A percentile compares a stretch with the other conserved stretches of the same genome.
These are phyloP conservation scores for Gossypium trilobum DNA, from an alignment of 441 rosid species.

Conservation along the genomic window DNA sequence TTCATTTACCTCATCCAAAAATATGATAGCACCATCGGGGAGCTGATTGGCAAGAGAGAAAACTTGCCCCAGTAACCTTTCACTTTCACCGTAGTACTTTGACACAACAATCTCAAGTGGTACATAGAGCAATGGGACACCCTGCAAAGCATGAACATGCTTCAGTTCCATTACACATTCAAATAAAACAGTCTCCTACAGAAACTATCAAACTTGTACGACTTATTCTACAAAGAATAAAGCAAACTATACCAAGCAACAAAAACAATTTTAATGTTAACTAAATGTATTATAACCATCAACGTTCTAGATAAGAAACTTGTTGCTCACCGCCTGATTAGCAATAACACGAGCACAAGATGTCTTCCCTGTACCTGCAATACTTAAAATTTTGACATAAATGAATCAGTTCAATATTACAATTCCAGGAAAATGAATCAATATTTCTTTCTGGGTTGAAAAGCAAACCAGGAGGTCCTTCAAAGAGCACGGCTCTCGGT, in stretches of 20 bases:
- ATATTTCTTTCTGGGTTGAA: background rate
- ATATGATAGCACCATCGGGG: constrained; percentile 70
- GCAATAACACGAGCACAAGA: constrained; percentile 91
- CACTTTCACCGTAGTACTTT: constrained; percentile 89
- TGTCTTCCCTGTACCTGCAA: constrained; percentile 88
- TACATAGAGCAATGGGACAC: constrained; percentile 75
- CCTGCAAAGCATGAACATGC: constrained; percentile 35
- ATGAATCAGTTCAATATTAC: background rate
- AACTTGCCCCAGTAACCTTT: constrained; percentile 69
- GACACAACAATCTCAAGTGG: constrained; percentile 87
- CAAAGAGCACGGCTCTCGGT: constrained; percentile 90
- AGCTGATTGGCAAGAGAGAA: constrained; percentile 83
- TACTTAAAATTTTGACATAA: background rate
- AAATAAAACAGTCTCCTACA: background rate
- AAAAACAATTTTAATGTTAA: background rate
- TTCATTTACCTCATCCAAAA: constrained; percentile 74
- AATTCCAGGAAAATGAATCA: background rate
- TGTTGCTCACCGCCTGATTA: constrained; percentile 63
- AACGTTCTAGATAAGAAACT: background rate
- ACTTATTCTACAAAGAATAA: constrained; percentile 3
- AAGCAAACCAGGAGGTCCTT: constrained; percentile 88
- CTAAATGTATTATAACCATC: background rate
- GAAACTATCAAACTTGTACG: background rate
- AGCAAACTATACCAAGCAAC: background rate
- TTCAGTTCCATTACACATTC: background rate